Percentiles rank a stretch among this genome's conserved stretches.
phyloP scores from a whole-genome alignment of 106 monocot species.

The Allium sativum region DNA sequence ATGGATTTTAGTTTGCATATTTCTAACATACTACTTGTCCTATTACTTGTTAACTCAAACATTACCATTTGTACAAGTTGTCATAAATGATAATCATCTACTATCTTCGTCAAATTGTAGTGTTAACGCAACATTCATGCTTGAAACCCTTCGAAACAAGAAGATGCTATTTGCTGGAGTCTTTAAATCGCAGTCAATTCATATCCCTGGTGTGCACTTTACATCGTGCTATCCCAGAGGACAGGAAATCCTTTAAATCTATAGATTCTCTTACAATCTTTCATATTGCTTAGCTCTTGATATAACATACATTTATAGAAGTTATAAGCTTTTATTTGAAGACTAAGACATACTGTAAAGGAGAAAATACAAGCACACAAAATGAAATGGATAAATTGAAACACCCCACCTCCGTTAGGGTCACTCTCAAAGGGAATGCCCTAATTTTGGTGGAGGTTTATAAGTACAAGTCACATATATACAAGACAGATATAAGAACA shows the following conservation, averaged over 20 bases:
- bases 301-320: no score
- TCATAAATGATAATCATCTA: no score
- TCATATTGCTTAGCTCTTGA: slow-evolving; percentile 14
- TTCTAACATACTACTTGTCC: no score
- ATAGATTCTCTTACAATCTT: slow-evolving; percentile 38
- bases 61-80: no score
- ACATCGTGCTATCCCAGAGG: slow-evolving; percentile 34
- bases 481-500: no score
- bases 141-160: slow-evolving; percentile 54
- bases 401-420: no score
- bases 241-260: slow-evolving; percentile 41
- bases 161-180: slow-evolving; percentile 53
- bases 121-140: slow-evolving; percentile 55
- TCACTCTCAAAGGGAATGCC: no score
- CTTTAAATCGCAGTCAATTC: slow-evolving; percentile 74
- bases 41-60: no score
- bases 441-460: no score
- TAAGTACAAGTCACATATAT: no score
- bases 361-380: slow-evolving; percentile 38
- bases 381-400: slow-evolving; percentile 19
- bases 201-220: slow-evolving; percentile 76
- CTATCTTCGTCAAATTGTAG: no score
- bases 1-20: no score
- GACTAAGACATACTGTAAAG: slow-evolving; percentile 52
- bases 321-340: slow-evolving; percentile 35